These are phyloP conservation scores for Cladorrhinum sp. DNA, from an alignment of 2,329 filamentous ascomycete species.

Conservation along the genomic window DNA sequence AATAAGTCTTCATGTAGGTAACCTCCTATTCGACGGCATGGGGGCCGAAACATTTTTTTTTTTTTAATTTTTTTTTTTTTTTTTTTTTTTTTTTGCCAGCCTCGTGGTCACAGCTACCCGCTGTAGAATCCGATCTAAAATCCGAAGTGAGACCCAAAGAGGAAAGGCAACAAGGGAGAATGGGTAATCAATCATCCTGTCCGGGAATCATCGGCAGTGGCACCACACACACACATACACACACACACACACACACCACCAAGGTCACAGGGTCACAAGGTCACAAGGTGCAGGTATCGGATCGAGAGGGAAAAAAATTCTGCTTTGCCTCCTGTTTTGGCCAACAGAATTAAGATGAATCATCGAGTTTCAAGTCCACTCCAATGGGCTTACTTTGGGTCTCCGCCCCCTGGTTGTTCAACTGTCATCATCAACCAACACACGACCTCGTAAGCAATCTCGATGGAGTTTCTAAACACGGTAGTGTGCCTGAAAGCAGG, in stretches of 20 bases:
- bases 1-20: neutral
- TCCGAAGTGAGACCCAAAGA: neutral
- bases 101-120: too few species aligned
- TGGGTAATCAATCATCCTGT: neutral
- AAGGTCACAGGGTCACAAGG: neutral
- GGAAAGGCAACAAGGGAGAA: neutral
- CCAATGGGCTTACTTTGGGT: neutral
- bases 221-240: too few species aligned
- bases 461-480: neutral
- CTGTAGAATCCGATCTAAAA: neutral
- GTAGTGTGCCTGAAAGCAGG: neutral
- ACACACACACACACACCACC: too few species aligned
- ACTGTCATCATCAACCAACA: neutral
- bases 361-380: neutral
- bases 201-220: neutral
- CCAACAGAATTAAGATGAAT: neutral
- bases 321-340: neutral
- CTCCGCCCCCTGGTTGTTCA: too few species aligned
- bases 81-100: neutral
- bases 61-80: too few species aligned
- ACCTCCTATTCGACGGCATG: too few species aligned
- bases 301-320: neutral
- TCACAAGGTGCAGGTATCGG: neutral
- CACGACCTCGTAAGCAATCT: neutral
- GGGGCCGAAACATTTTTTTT: too few species aligned